Percentiles rank a stretch among this genome's conserved stretches.
These are phyloP conservation scores for Carnegiea gigantea DNA, from an alignment of 179 eudicot genomes.

Conservation along the genomic window DNA sequence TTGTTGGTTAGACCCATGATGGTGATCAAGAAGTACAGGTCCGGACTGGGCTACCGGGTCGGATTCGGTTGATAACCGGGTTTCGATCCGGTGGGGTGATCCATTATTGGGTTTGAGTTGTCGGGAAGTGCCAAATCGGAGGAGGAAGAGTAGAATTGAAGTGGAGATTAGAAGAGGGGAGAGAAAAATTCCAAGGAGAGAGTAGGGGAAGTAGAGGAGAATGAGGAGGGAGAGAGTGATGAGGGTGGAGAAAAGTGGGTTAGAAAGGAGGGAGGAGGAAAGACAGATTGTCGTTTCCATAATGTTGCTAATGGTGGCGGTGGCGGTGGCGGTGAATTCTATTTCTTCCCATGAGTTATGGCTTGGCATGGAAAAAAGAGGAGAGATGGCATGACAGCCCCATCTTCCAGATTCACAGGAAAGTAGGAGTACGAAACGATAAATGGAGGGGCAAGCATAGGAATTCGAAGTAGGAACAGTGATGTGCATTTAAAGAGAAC, in stretches of 20 bases:
- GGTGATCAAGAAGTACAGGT: neutral
- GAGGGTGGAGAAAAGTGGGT: slow-evolving; percentile 51
- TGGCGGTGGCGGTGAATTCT: neutral
- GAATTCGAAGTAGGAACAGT: no score
- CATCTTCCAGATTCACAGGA: neutral
- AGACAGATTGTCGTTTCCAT: slow-evolving; percentile 3
- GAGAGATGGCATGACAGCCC: slow-evolving; percentile 12
- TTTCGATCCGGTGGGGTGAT: neutral
- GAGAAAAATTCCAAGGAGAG: slow-evolving; percentile 28
- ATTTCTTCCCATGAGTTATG: neutral
- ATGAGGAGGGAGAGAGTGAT: slow-evolving; percentile 49
- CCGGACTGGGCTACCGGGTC: neutral
- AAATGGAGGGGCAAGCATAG: slow-evolving; percentile 16
- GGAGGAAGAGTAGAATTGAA: slow-evolving; percentile 43
- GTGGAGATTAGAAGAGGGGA: slow-evolving; percentile 61
- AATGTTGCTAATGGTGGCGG: neutral
- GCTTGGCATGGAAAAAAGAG: neutral
- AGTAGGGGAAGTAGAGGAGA: slow-evolving; percentile 50
- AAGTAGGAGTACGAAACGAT: neutral
- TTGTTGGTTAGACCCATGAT: neutral
- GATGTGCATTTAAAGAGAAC: slow-evolving; percentile 21
- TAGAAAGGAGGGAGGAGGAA: slow-evolving; percentile 21
- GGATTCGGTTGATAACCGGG: neutral
- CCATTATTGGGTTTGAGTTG: slow-evolving; percentile 13
- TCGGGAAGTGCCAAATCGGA: slow-evolving; percentile 53